Conservation (phyloP, 2,329 filamentous ascomycete species). For the Elsinoe batatas region DNA sequence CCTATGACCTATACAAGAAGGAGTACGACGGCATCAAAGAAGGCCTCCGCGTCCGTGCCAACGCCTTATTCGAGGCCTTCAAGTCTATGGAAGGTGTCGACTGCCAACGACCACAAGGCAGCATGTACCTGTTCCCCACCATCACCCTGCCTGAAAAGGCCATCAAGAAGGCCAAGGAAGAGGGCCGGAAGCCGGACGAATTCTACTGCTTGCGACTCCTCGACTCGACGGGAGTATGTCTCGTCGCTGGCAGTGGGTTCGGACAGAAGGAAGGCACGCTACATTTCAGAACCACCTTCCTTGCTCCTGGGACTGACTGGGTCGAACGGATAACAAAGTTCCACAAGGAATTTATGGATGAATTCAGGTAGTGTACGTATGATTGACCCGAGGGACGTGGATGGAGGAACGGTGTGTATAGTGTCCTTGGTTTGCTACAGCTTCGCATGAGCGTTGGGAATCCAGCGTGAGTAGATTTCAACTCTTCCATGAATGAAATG, state of each 20-base stretch:
- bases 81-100: slow-evolving; percentile 90
- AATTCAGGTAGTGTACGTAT: slow-evolving; percentile 45
- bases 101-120: slow-evolving; percentile 80
- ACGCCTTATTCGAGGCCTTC: slow-evolving; percentile 82
- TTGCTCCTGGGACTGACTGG: slow-evolving; percentile 95
- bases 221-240: slow-evolving; percentile 87
- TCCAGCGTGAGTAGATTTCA: slow-evolving; percentile 4
- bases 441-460: not conserved
- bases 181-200: slow-evolving; percentile 71
- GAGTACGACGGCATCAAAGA: slow-evolving; percentile 79
- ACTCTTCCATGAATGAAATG: not conserved
- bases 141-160: slow-evolving; percentile 73
- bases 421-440: not conserved
- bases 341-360: slow-evolving; percentile 80
- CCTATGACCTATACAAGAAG: slow-evolving; percentile 68
- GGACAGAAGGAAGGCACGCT: slow-evolving; percentile 84
- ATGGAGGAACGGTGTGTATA: not conserved
- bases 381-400: too few relatives aligned
- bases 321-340: slow-evolving; percentile 78
- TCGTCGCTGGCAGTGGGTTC: slow-evolving; percentile 86
- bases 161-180: slow-evolving; percentile 60
- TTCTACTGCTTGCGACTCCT: slow-evolving; percentile 89
- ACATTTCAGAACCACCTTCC: slow-evolving; percentile 94
- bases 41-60: slow-evolving; percentile 68
- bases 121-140: slow-evolving; percentile 98